Evolutionary conservation across 345 rosid genomes (phyloP).

Genomic region (Cardiospermum halicacabum): DNA sequence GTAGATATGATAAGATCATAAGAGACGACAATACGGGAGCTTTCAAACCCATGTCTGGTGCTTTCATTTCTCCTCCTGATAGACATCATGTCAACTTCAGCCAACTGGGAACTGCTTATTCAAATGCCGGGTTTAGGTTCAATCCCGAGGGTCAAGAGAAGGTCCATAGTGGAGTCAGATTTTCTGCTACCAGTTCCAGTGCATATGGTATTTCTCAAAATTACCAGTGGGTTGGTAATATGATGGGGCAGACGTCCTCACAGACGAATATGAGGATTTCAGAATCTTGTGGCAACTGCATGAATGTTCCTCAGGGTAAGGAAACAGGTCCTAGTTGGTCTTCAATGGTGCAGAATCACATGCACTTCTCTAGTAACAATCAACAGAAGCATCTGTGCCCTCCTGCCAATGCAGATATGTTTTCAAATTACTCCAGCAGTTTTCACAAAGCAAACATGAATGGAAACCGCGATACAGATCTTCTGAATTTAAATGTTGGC

Average conservation of each 20-base stretch:
- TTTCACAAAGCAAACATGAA: constrained; percentile 27
- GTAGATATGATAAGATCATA: constrained; percentile 30
- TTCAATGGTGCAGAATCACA: constrained; percentile 40
- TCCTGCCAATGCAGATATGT: constrained; percentile 27
- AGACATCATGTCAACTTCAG: constrained; percentile 17
- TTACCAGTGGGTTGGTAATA: constrained; percentile 44
- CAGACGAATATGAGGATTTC: constrained; percentile 27
- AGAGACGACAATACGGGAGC: constrained; percentile 28
- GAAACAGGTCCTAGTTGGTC: constrained; percentile 48
- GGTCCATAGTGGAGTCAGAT: constrained; percentile 32
- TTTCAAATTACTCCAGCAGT: constrained; percentile 30
- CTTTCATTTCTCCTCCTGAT: constrained; percentile 38
- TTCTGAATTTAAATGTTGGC: constrained; percentile 34
- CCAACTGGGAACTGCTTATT: constrained; percentile 36
- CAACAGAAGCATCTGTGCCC: constrained; percentile 30
- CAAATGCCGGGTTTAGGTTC: constrained; percentile 30
- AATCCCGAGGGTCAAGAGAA: constrained; percentile 43
- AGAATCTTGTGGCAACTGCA: constrained; percentile 41
- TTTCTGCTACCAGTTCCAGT: constrained; percentile 35
- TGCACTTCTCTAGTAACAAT: constrained; percentile 34
- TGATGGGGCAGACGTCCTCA: constrained; percentile 34
- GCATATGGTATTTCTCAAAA: constrained; percentile 31
- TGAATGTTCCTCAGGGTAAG: constrained; percentile 38
- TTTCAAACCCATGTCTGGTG: constrained; percentile 33
- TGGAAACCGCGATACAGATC: constrained; percentile 27